These are phyloP conservation scores for Chlamydomonas schloesseri DNA, from an alignment of 139 green algal genomes.

Conservation along the genomic window DNA sequence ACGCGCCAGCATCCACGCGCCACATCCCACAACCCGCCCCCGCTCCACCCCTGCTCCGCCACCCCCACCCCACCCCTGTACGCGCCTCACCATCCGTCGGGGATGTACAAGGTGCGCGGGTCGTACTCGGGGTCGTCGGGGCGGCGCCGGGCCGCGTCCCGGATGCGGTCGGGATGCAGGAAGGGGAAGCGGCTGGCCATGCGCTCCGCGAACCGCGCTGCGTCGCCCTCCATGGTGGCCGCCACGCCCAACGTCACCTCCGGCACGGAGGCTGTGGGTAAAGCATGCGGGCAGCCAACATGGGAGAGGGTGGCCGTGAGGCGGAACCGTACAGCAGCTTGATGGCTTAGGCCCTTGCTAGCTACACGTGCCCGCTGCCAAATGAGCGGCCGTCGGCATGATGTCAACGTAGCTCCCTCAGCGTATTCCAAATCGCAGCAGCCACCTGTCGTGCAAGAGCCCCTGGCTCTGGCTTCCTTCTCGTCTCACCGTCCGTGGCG, in stretches of 20 bases:
- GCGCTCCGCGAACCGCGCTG: conserved; percentile 68
- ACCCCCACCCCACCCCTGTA: background rate
- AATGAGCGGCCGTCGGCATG: too few relatives aligned
- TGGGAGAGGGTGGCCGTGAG: background rate
- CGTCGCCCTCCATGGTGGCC: conserved; percentile 50
- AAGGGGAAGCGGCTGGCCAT: conserved; percentile 81
- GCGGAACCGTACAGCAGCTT: background rate
- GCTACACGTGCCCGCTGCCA: too few relatives aligned
- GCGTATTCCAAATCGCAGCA: too few relatives aligned
- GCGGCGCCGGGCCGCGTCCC: conserved; percentile 66
- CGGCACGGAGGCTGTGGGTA: conserved; percentile 27
- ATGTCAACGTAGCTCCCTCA: too few relatives aligned
- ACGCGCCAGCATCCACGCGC: too few relatives aligned
- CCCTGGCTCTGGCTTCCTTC: too few relatives aligned
- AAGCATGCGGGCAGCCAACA: too few relatives aligned
- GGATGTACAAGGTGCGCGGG: conserved; percentile 86
- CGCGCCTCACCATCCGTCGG: conserved; percentile 66
- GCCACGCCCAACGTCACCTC: conserved; percentile 51
- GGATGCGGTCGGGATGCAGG: conserved; percentile 75
- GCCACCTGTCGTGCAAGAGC: too few relatives aligned
- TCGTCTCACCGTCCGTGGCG: background rate
- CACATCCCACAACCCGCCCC: too few relatives aligned
- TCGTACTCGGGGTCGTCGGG: conserved; percentile 83
- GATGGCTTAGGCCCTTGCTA: too few relatives aligned
- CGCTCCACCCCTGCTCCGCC: too few relatives aligned